Evolutionary conservation across 305 asterid genomes (phyloP).

Genomic region (Ajuga reptans): DNA sequence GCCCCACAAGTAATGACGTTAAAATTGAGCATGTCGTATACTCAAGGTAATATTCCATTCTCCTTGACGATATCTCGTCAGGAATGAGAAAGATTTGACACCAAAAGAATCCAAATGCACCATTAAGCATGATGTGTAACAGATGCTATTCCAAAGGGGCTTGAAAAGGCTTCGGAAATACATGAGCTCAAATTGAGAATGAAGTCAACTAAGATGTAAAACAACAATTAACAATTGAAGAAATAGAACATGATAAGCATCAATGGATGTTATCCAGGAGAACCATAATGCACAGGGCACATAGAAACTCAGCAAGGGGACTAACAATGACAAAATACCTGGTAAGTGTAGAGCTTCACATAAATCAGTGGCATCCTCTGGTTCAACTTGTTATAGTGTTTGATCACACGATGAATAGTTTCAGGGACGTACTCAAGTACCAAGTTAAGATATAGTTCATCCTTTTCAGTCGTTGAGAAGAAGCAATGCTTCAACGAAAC

Average conservation of each 20-base stretch:
- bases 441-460: neutral
- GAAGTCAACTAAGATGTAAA: neutral
- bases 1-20: neutral
- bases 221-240: neutral
- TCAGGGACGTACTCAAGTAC: constrained; percentile 2
- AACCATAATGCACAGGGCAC: neutral
- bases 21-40: neutral
- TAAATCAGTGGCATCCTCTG: neutral
- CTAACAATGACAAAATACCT: neutral
- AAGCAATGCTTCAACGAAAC: neutral
- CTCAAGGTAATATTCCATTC: neutral
- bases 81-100: neutral
- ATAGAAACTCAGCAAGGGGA: neutral
- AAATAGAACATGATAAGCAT: neutral
- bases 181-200: neutral
- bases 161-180: neutral
- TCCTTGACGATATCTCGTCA: neutral
- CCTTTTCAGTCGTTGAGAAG: constrained; percentile 6
- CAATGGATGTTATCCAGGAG: neutral
- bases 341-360: constrained; percentile 1
- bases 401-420: neutral
- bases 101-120: neutral
- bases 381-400: neutral
- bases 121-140: neutral
- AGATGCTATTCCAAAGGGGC: neutral